Evolutionary conservation across 148 eudicot genomes (phyloP).

Genomic region (Silene latifolia): DNA sequence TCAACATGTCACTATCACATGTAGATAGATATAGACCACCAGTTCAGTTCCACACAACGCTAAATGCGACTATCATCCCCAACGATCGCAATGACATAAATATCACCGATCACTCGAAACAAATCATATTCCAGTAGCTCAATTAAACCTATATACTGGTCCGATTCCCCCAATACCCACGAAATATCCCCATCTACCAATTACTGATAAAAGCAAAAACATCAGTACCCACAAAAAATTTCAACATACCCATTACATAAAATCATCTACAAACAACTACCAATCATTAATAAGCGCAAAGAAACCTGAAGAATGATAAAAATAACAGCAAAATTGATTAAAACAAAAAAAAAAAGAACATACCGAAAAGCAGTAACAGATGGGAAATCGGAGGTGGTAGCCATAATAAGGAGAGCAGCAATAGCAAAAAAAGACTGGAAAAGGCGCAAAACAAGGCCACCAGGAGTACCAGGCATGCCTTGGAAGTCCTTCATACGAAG

Average conservation of each 20-base stretch:
- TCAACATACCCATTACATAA: background rate
- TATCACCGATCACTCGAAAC: background rate
- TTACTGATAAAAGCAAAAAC: background rate
- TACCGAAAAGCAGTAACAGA: constrained; percentile 83
- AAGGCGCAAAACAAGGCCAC: constrained; percentile 53
- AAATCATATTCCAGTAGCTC: background rate
- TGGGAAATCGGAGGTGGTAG: constrained; percentile 70
- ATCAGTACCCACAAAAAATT: background rate
- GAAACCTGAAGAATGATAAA: background rate
- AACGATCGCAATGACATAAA: background rate
- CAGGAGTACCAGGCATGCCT: constrained; percentile 73
- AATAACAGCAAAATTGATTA: background rate
- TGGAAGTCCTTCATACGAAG: constrained; percentile 70
- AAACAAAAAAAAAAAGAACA: background rate
- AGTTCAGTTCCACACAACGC: background rate
- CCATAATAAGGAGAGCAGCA: constrained; percentile 54
- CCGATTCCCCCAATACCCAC: background rate
- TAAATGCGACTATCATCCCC: no score
- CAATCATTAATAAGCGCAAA: background rate
- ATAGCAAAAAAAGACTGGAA: constrained; percentile 54
- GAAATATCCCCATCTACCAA: background rate
- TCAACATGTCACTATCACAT: background rate
- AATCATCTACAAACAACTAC: background rate
- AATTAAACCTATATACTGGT: background rate
- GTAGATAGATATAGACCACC: background rate